Conservation (phyloP, 352 stramenopile species). For the Pythium apleroticum region DNA sequence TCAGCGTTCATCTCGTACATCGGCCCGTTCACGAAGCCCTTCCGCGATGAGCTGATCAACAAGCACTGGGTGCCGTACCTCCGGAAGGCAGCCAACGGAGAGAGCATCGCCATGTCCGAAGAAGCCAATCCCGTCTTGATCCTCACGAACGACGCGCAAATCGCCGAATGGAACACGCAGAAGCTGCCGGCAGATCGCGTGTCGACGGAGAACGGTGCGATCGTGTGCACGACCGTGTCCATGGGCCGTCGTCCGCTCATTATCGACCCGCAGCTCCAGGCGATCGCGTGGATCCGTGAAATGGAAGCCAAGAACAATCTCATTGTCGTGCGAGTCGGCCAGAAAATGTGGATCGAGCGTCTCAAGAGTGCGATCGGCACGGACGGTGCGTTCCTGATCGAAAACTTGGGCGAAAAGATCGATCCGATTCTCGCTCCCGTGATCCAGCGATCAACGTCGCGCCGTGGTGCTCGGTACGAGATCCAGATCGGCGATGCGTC, state of each 20-base stretch:
- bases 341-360: constrained; percentile 94
- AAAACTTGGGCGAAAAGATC: constrained; percentile 94
- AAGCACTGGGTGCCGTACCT: constrained; percentile 93
- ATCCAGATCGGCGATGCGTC: constrained; percentile 95
- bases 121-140: constrained; percentile 89
- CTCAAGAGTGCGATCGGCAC: constrained; percentile 93
- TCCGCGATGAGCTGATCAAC: constrained; percentile 92
- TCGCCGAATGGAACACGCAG: constrained; percentile 94
- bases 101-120: constrained; percentile 91
- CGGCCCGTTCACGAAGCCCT: constrained; percentile 94
- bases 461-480: constrained; percentile 91
- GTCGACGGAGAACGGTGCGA: constrained; percentile 93
- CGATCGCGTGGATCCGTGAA: constrained; percentile 92
- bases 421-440: constrained; percentile 93
- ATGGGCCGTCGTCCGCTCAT: constrained; percentile 91
- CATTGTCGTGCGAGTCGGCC: constrained; percentile 93
- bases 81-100: constrained; percentile 77
- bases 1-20: constrained; percentile 96
- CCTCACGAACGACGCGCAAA: constrained; percentile 90
- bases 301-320: constrained; percentile 91
- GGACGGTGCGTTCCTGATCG: constrained; percentile 92
- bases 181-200: constrained; percentile 91
- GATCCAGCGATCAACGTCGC: constrained; percentile 94
- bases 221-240: constrained; percentile 90
- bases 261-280: constrained; percentile 93